Conservation (phyloP, 306 rosid species). For the Quercus cerris region DNA sequence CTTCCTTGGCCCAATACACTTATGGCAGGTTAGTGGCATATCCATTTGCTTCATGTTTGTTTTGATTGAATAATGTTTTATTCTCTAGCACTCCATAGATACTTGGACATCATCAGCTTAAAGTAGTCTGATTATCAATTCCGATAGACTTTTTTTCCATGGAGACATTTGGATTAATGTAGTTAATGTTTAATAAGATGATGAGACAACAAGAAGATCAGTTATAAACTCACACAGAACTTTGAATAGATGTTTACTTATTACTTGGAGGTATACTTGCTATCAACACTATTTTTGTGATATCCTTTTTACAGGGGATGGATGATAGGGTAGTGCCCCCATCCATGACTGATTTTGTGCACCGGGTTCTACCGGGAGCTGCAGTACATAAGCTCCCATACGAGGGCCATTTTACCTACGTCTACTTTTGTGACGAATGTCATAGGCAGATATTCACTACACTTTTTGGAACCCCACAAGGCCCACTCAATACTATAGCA, state of each 20-base stretch:
- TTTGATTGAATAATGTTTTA: neutral
- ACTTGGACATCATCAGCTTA: neutral
- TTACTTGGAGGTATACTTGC: neutral
- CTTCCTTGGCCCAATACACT: constrained; percentile 93
- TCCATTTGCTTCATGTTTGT: constrained; percentile 6
- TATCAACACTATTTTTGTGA: neutral
- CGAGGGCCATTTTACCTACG: constrained; percentile 92
- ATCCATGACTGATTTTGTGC: constrained; percentile 93
- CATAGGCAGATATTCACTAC: constrained; percentile 95
- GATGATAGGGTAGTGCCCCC: constrained; percentile 93
- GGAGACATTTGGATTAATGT: neutral
- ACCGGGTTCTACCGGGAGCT: constrained; percentile 84
- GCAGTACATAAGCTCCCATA: constrained; percentile 97
- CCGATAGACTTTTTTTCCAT: neutral
- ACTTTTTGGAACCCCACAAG: constrained; percentile 93
- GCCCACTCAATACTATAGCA: constrained; percentile 46
- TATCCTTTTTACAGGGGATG: constrained; percentile 67
- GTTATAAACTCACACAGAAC: constrained; percentile 5
- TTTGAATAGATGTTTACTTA: neutral
- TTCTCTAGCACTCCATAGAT: neutral
- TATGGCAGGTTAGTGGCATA: constrained; percentile 83
- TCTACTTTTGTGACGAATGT: constrained; percentile 93
- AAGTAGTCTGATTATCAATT: neutral
- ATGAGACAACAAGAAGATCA: neutral
- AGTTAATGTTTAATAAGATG: neutral